Percentiles rank a stretch among this genome's conserved stretches.
Conservation (phyloP, 2,329 filamentous ascomycete species). For the Cytospora piceicola region DNA sequence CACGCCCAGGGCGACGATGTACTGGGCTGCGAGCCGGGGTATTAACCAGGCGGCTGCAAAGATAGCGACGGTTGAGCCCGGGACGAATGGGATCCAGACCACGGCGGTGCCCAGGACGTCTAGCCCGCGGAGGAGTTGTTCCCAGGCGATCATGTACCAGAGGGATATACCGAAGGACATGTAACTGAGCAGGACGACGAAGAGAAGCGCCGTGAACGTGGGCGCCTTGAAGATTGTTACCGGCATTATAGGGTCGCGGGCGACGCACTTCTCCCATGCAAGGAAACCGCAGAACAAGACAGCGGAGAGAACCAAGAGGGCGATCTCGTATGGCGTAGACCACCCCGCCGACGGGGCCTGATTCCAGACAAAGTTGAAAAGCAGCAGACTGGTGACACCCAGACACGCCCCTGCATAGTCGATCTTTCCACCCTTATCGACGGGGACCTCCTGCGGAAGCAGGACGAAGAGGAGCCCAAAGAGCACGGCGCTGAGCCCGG, state of each 20-base stretch:
- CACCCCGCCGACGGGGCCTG: slow-evolving; percentile 52
- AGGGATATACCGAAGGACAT: slow-evolving; percentile 53
- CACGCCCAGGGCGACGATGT: slow-evolving; percentile 51
- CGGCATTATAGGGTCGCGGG: slow-evolving; percentile 50
- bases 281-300: slow-evolving; percentile 39
- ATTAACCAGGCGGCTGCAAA: slow-evolving; percentile 51
- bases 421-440: slow-evolving; percentile 43
- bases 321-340: slow-evolving; percentile 47
- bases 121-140: slow-evolving; percentile 47
- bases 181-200: slow-evolving; percentile 50
- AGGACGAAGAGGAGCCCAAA: slow-evolving; percentile 30
- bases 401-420: slow-evolving; percentile 47
- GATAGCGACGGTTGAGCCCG: slow-evolving; percentile 45
- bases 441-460: slow-evolving; percentile 37
- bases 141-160: slow-evolving; percentile 54
- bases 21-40: slow-evolving; percentile 50
- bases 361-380: slow-evolving; percentile 58
- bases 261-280: slow-evolving; percentile 47
- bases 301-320: slow-evolving; percentile 43
- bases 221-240: slow-evolving; percentile 49
- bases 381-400: slow-evolving; percentile 45
- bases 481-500: slow-evolving; percentile 32
- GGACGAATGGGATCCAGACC: slow-evolving; percentile 46
- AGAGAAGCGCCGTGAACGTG: slow-evolving; percentile 47
- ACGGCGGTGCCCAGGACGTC: slow-evolving; percentile 45